Percentiles rank a stretch among this genome's conserved stretches.
Evolutionary conservation across 2,329 filamentous ascomycete species (phyloP).

Genomic region (Apiospora marii): DNA sequence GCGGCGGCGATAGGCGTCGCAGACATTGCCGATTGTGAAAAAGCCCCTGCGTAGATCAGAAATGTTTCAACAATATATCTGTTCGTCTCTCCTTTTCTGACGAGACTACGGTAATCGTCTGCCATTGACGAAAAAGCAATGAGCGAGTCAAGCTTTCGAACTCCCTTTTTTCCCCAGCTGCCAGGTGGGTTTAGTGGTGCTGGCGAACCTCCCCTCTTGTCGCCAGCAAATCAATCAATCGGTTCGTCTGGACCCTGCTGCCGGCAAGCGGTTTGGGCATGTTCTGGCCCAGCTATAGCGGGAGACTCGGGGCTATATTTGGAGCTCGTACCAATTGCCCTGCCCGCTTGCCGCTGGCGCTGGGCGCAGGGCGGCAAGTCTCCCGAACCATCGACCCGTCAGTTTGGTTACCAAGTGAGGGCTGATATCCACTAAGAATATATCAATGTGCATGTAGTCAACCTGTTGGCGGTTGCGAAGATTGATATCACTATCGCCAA

Average conservation of each 20-base stretch:
- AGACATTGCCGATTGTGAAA: not conserved
- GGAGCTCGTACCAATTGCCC: constrained; percentile 1
- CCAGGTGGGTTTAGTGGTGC: not conserved
- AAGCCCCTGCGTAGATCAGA: constrained; percentile 14
- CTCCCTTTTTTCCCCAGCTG: not conserved
- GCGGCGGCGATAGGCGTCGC: not conserved
- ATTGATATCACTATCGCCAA: not conserved
- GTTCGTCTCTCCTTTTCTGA: not conserved
- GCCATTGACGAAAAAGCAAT: not conserved
- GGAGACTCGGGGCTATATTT: constrained; percentile 3
- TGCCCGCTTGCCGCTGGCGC: not conserved
- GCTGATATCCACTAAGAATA: not conserved
- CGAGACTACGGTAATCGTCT: not conserved
- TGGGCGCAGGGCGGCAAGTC: not conserved
- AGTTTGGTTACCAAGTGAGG: not conserved
- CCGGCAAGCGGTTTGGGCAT: not conserved
- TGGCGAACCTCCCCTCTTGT: not conserved
- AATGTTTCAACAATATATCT: not conserved
- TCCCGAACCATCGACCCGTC: constrained; percentile 10
- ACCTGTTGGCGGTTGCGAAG: not conserved
- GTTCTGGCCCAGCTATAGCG: not conserved
- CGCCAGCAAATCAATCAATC: not conserved
- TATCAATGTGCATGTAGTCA: not conserved
- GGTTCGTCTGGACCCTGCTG: not conserved
- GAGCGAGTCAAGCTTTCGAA: not conserved